These are phyloP conservation scores for Tetrastigma voinierianum DNA, from an alignment of 164 flowering plant species.

Conservation along the genomic window DNA sequence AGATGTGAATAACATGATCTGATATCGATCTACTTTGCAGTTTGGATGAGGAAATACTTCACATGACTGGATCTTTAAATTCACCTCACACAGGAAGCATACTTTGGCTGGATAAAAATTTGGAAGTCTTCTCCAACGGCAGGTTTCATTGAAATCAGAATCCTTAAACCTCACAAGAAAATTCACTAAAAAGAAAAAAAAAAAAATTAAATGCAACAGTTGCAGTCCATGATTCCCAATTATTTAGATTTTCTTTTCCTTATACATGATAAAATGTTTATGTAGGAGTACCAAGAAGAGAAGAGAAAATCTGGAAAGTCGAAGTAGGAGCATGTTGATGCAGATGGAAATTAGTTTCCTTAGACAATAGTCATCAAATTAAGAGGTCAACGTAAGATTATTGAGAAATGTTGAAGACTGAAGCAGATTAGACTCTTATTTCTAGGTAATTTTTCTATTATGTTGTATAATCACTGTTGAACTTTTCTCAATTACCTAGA, in stretches of 20 bases:
- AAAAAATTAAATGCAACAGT: too few relatives aligned
- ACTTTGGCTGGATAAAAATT: conserved; percentile 55
- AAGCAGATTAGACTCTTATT: neutral
- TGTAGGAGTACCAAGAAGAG: conserved; percentile 35
- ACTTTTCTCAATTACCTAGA: neutral
- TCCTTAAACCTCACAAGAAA: neutral
- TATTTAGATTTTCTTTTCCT: neutral
- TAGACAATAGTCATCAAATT: conserved; percentile 11
- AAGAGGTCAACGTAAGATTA: conserved; percentile 40
- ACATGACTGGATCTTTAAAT: conserved; percentile 65
- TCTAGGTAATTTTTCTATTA: neutral
- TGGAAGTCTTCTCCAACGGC: conserved; percentile 28
- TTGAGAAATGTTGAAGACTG: conserved; percentile 21
- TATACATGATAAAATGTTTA: neutral
- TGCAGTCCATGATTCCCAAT: too few relatives aligned
- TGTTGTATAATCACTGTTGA: neutral
- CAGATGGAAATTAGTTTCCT: conserved; percentile 11
- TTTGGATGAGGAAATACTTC: conserved; percentile 77
- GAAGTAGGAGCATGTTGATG: conserved; percentile 13
- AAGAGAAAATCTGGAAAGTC: conserved; percentile 12
- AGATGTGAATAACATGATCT: neutral
- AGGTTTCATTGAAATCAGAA: conserved; percentile 27
- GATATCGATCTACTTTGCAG: conserved; percentile 30
- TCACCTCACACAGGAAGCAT: conserved; percentile 56
- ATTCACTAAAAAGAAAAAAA: too few relatives aligned